These are phyloP conservation scores for Mycena pura DNA, from an alignment of 768 basidiomycete genomes.

Conservation along the genomic window DNA sequence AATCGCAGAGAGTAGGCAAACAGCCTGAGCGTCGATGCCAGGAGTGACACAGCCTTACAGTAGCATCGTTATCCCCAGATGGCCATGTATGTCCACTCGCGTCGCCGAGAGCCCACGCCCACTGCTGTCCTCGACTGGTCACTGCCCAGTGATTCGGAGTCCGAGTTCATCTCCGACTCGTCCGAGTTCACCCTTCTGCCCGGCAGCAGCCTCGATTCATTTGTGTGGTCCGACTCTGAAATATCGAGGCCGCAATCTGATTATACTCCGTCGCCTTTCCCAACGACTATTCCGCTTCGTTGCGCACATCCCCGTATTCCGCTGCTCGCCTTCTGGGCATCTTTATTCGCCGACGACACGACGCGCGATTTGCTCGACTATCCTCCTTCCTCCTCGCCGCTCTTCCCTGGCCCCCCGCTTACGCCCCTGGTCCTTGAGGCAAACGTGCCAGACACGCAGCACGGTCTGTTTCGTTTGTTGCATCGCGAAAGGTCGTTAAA, in stretches of 20 bases:
- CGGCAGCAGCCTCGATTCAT: slow-evolving; percentile 1
- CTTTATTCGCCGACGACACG: slow-evolving; percentile 15
- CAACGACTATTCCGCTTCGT: background rate
- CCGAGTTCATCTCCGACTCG: background rate
- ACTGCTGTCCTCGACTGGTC: slow-evolving; percentile 19
- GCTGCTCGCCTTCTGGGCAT: background rate
- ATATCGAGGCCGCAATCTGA: background rate
- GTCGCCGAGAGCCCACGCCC: too few relatives aligned
- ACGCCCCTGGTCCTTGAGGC: background rate
- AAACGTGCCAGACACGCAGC: background rate
- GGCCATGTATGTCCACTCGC: background rate
- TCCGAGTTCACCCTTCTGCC: slow-evolving; percentile 13
- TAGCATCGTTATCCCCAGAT: background rate
- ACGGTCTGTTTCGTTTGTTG: slow-evolving; percentile 8
- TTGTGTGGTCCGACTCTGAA: background rate
- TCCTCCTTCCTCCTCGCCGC: slow-evolving; percentile 2
- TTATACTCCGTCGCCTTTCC: background rate
- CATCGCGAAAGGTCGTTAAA: background rate
- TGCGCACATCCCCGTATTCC: background rate
- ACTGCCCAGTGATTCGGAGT: background rate
- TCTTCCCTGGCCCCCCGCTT: slow-evolving; percentile 17
- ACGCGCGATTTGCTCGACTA: slow-evolving; percentile 11
- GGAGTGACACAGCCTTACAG: background rate
- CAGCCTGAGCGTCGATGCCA: too few relatives aligned
- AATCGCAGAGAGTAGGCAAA: too few relatives aligned